Base-by-base conservation (phyloP, 805 yeast species). In the Ogataea angusta region DNA sequence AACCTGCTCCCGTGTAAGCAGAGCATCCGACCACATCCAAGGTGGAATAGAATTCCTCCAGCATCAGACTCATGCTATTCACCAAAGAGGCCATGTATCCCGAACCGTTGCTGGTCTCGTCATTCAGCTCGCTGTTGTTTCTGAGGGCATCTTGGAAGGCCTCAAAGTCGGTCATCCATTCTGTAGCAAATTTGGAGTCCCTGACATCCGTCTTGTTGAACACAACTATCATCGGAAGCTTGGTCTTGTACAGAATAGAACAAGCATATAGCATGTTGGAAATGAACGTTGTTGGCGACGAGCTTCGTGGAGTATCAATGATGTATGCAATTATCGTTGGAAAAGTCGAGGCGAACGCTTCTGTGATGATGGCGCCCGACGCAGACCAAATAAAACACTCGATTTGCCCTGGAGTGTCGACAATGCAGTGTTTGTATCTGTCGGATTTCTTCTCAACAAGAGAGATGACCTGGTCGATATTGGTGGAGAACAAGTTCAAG, bases 321-420 rank as follows among this genome's bases (percentile, higher is more conserved):
- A 93, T 82, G 61, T 93, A 93, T 0, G 98, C 98, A 48, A 93
- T 78, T 19, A 93, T 87, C 0, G 99, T 93, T 13, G 99, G 99
- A 61, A 88, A 87, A 4, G 95, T 80, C 0, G 95, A 84, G 1
- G 98, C 99, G 67, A 93, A 86, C 0, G 97, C 89, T 60, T 93
- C 99, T 1, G 98, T 91, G 44, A 93, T 85, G 47, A 93, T 93
- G 16, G 96, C 77, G 10, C 99, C 99, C 16, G 96, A 85, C 0
- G 99, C 99, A 33, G 95, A 82, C 99, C 99, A 93, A 30, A 93
- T 89, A 62, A 93, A 93, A 67, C 97, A 90, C 64, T 93, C 99
- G 47, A 93, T 93, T 65, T 93, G 99, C 10, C 99, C 99, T 0
- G 99, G 99, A 1, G 99, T 93, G 65, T 93, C 99, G 36, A 91